Evolutionary conservation across 768 basidiomycete genomes (phyloP).

Genomic region (Sporobolomyces pararoseus): DNA sequence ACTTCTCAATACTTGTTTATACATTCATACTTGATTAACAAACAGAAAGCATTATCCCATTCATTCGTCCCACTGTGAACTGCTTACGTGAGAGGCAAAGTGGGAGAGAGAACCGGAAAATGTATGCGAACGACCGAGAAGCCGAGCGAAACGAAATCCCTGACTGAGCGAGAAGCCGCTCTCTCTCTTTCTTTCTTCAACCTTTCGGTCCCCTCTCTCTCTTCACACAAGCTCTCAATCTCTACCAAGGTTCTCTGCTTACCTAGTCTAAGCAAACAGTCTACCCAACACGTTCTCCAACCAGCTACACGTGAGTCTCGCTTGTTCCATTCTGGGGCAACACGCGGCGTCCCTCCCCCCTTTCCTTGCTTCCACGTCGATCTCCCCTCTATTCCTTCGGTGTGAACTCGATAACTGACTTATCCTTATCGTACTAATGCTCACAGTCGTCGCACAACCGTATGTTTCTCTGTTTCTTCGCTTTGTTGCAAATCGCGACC

Average conservation of each 20-base stretch:
- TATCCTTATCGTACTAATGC: too few relatives aligned
- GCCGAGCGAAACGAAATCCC: too few relatives aligned
- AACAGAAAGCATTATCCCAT: too few relatives aligned
- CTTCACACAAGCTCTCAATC: not conserved
- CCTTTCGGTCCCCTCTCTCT: not conserved
- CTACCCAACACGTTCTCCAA: conserved; percentile 33
- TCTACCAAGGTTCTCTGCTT: not conserved
- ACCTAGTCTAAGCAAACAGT: too few relatives aligned
- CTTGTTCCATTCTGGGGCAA: not conserved
- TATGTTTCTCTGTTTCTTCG: not conserved
- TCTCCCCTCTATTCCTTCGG: not conserved
- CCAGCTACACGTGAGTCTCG: conserved; percentile 19
- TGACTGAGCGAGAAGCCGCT: too few relatives aligned
- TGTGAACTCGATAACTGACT: too few relatives aligned
- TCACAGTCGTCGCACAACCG: conserved; percentile 17
- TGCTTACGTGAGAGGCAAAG: not conserved
- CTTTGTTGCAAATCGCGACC: not conserved
- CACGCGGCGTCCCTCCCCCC: not conserved
- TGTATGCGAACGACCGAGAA: too few relatives aligned
- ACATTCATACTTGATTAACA: too few relatives aligned
- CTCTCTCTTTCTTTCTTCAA: conserved; percentile 4
- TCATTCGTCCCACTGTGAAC: too few relatives aligned
- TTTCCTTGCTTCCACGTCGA: conserved; percentile 6
- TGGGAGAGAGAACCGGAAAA: not conserved
- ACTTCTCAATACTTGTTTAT: too few relatives aligned